These are phyloP conservation scores for Graphium sp. DNA, from an alignment of 2,329 filamentous ascomycete species.

Conservation along the genomic window DNA sequence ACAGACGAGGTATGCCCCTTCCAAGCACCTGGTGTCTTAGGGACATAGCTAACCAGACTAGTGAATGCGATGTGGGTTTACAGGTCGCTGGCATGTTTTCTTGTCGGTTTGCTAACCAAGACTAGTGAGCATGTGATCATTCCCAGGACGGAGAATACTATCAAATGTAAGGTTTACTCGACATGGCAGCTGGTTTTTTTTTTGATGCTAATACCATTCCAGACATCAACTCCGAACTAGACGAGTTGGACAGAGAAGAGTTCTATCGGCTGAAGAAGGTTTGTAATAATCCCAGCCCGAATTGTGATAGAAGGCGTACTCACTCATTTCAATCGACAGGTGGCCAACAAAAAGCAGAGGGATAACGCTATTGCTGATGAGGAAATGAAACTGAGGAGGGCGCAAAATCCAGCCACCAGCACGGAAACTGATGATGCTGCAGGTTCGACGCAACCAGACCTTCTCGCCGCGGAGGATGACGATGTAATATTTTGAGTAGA, in stretches of 20 bases:
- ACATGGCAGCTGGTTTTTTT: background rate
- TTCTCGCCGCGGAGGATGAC: constrained; percentile 63
- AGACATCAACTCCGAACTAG: constrained; percentile 96
- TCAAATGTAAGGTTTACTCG: constrained; percentile 53
- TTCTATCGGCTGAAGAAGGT: constrained; percentile 93
- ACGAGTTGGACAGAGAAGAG: constrained; percentile 93
- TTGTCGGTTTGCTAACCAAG: too few species aligned
- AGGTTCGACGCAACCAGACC: constrained; percentile 36
- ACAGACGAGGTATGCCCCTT: constrained; percentile 59
- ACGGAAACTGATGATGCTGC: constrained; percentile 20
- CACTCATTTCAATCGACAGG: constrained; percentile 19
- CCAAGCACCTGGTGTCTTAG: background rate
- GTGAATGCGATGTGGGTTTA: constrained; percentile 91
- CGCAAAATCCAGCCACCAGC: constrained; percentile 19
- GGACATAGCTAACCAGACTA: constrained; percentile 12
- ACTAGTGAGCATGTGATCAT: constrained; percentile 82
- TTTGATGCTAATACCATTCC: background rate
- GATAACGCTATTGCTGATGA: constrained; percentile 57
- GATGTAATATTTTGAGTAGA: constrained; percentile 66
- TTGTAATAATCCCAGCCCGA: constrained; percentile 2
- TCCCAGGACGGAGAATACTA: constrained; percentile 96
- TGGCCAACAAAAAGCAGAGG: constrained; percentile 69
- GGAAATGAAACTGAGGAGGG: constrained; percentile 59
- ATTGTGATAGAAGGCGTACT: background rate
- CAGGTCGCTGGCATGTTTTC: too few species aligned